Evolutionary conservation across 164 flowering plant species (phyloP), one percentile per base, ranked within the genome.

Genomic region (Nymphaea thermarum): DNA sequence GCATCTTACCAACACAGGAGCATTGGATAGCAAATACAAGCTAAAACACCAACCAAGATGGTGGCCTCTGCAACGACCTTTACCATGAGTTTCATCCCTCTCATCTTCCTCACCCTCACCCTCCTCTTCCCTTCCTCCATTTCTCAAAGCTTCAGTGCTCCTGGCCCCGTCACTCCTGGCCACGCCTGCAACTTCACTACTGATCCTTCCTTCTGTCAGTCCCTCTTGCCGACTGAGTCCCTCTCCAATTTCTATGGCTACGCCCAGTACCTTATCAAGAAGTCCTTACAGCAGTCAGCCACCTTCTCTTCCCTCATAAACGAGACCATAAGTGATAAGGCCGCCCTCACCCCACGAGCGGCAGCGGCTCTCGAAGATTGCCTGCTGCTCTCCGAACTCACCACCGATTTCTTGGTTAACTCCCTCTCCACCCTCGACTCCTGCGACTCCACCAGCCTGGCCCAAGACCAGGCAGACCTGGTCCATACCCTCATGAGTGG

Each of bases 401-500:
- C 73, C 63, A 44, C 63, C 10, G 81, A 80, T 63, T 80, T 71
- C 73, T 43, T 80, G 36, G 43, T 55, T 8, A 62, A 18, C 47
- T 47, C 77, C 4, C 64, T 63, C 25, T 17, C 60, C 2, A 60
- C 68, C 4, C 70, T 80, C 44, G 69, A 76, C 42, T 43, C 72
- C 2, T 70, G 73, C 5, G 69, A 70, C 3, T 45, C 68, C 0
- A 63, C 76, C 0, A 66, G 64, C 0, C 44, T 14, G 4, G 6
- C 12, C 14, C 51, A 71, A 4, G 66, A 79, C 41, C 60, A 55
- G 10, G 60, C 60, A 8, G 79, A 76, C 3, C 75, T 76, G n/a
- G 65, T 80, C 2, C 83, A 80, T 45, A 71, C 83, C 16, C 18
- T 74, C 51, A 81, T 79, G 14, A 79, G 80, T 60, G 77, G 75